Percentiles rank a stretch among this genome's conserved stretches.
Conservation (phyloP, 257 asterid genomes). For the Capsicum chinense region DNA sequence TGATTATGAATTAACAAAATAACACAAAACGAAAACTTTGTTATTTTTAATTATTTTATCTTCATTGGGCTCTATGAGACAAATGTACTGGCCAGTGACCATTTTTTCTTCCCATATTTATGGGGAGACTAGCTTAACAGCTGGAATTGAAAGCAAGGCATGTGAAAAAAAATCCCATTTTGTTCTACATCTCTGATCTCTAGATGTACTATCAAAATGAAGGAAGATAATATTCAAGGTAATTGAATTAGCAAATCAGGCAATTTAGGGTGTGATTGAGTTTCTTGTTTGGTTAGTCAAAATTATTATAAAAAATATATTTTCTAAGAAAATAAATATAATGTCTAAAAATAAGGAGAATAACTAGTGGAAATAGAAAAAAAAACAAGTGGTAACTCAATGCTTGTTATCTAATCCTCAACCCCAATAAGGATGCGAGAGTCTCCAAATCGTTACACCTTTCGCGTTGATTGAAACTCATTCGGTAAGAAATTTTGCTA, state of each 20-base stretch:
- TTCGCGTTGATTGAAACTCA: too few relatives aligned
- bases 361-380: too few relatives aligned
- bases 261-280: background rate
- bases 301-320: too few relatives aligned
- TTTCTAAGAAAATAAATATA: too few relatives aligned
- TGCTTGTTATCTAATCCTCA: too few relatives aligned
- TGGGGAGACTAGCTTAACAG: conserved; percentile 27
- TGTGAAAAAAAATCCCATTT: background rate
- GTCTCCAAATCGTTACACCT: too few relatives aligned
- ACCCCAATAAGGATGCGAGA: too few relatives aligned
- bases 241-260: background rate
- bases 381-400: too few relatives aligned
- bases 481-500: too few relatives aligned
- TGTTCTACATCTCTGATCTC: background rate
- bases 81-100: background rate
- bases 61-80: conserved; percentile 30
- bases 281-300: too few relatives aligned
- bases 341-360: too few relatives aligned
- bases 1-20: background rate
- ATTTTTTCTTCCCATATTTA: background rate
- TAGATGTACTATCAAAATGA: background rate
- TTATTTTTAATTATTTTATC: background rate
- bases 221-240: background rate
- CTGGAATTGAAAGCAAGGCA: conserved; percentile 23
- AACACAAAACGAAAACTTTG: background rate